These are phyloP conservation scores for Neopestalotiopsis sp. DNA, from an alignment of 2,329 filamentous ascomycete genomes.

Conservation along the genomic window DNA sequence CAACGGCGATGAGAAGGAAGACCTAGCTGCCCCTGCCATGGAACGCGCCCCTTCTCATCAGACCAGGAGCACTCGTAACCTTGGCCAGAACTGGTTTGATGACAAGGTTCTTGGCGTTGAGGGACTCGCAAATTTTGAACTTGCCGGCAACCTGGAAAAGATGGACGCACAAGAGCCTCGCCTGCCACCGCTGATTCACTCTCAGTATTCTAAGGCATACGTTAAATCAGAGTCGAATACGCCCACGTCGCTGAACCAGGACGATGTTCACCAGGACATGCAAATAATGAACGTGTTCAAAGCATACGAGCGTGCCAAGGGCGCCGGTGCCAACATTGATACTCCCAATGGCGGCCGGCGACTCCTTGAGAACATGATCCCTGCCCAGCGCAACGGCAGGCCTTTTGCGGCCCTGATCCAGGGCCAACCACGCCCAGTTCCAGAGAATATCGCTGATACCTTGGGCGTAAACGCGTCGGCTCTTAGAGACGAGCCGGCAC, in stretches of 20 bases:
- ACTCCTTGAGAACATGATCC: conserved; percentile 60
- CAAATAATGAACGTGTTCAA: conserved; percentile 64
- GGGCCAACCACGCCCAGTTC: conserved; percentile 47
- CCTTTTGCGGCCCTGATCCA: conserved; percentile 53
- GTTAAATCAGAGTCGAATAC: conserved; percentile 62
- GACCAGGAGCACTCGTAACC: conserved; percentile 64
- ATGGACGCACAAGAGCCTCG: conserved; percentile 62
- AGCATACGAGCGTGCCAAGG: conserved; percentile 60
- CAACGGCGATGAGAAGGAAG: conserved; percentile 55
- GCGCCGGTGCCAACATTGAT: conserved; percentile 62
- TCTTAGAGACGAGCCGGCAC: conserved; percentile 47
- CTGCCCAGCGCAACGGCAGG: conserved; percentile 51
- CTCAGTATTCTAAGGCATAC: conserved; percentile 65
- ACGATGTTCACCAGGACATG: conserved; percentile 61
- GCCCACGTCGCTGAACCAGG: conserved; percentile 53
- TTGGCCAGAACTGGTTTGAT: conserved; percentile 61
- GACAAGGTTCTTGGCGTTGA: conserved; percentile 66
- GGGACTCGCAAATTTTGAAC: conserved; percentile 63
- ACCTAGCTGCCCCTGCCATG: conserved; percentile 60
- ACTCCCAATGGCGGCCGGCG: conserved; percentile 58
- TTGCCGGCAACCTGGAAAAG: conserved; percentile 63
- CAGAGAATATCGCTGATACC: conserved; percentile 55
- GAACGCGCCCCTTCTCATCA: conserved; percentile 69
- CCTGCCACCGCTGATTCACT: conserved; percentile 62
- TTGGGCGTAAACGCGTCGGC: conserved; percentile 54